phyloP scores from a whole-genome alignment of 2,329 filamentous ascomycete genomes.

The Sarocladiaceae sp. region DNA sequence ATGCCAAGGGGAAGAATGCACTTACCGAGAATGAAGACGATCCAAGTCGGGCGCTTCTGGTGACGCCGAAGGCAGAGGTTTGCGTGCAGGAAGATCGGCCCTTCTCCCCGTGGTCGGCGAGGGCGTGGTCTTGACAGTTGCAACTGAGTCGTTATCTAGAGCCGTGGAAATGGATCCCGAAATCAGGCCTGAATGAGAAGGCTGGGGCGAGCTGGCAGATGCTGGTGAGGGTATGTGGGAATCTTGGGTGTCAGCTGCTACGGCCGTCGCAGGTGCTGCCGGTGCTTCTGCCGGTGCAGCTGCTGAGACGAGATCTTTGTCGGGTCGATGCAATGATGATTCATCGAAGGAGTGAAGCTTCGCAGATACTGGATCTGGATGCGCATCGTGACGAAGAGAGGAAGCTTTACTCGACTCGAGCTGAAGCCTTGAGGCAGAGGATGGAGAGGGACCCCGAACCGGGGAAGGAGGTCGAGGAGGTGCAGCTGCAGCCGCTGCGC shows the following conservation, averaged over 20 bases:
- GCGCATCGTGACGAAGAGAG: too few relatives aligned
- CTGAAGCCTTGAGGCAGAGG: too few relatives aligned
- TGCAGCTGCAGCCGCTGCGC: not conserved
- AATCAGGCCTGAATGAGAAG: not conserved
- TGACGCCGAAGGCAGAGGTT: slow-evolving; percentile 3
- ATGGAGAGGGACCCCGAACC: too few relatives aligned
- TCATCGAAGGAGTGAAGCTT: slow-evolving; percentile 11
- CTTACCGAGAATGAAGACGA: not conserved
- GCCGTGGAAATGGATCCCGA: not conserved
- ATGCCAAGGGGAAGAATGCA: not conserved
- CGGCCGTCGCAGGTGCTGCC: slow-evolving; percentile 15
- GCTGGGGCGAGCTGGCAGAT: slow-evolving; percentile 12
- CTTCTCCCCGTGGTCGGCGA: not conserved
- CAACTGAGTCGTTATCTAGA: slow-evolving; percentile 3
- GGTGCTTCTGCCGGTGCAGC: slow-evolving; percentile 15
- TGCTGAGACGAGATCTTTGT: slow-evolving; percentile 18
- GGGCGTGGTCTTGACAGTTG: not conserved
- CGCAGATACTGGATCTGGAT: too few relatives aligned
- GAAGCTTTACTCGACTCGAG: too few relatives aligned
- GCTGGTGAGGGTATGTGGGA: slow-evolving; percentile 14
- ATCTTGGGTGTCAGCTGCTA: slow-evolving; percentile 11
- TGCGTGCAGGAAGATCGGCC: not conserved
- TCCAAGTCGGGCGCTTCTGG: not conserved
- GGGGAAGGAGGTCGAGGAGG: not conserved
- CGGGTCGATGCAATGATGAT: slow-evolving; percentile 20